Evolutionary conservation across 345 rosid genomes (phyloP).

Genomic region (Gossypium rotundifolium): DNA sequence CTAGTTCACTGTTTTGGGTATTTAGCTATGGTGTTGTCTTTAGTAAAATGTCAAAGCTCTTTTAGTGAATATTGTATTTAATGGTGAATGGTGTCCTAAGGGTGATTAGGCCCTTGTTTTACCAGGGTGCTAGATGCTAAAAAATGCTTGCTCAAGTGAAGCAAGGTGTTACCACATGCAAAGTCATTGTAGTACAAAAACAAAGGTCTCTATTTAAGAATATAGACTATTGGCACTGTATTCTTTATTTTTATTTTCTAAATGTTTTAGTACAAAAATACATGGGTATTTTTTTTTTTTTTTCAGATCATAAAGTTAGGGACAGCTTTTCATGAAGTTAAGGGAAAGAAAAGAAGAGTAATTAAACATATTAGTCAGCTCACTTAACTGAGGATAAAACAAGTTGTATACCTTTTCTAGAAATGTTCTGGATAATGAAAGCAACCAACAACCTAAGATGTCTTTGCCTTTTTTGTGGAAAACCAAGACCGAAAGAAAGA

Average conservation of each 20-base stretch:
- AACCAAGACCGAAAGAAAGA: not conserved
- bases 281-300: not conserved
- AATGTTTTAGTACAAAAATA: not conserved
- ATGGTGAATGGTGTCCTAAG: not conserved
- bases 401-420: not conserved
- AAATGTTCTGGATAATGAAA: not conserved
- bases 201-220: not conserved
- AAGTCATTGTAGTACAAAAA: not conserved
- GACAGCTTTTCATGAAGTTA: not conserved
- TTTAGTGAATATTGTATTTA: not conserved
- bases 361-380: not conserved
- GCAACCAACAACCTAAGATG: not conserved
- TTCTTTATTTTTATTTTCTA: not conserved
- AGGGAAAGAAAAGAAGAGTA: not conserved
- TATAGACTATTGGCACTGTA: not conserved
- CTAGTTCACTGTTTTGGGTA: slow-evolving; percentile 5
- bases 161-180: not conserved
- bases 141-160: not conserved
- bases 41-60: not conserved
- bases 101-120: not conserved
- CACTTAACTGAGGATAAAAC: not conserved
- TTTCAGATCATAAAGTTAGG: not conserved
- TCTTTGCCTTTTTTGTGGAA: not conserved
- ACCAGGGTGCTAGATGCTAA: not conserved
- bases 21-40: not conserved